Evolutionary conservation across 2,329 filamentous ascomycete species (phyloP), one percentile per base, ranked within the genome.

Genomic region (Simplicillium aogashimaense): DNA sequence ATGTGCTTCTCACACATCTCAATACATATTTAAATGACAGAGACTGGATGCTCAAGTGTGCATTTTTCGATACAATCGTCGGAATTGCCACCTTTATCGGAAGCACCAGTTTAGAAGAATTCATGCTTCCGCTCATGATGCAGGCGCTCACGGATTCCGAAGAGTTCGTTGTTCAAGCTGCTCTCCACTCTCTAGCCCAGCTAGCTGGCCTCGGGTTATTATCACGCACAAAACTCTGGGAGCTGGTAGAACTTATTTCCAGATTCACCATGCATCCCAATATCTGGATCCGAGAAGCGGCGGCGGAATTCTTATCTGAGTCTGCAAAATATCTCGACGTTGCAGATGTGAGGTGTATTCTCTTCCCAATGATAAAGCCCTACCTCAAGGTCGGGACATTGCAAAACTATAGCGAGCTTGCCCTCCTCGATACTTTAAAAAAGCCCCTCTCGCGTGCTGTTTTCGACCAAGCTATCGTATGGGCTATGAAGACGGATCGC

Each of bases 11-110:
- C 16, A 94, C 88, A 28, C 92, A 98, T 63, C 69, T 98, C 20
- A 97, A 97, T 55, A 98, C 92, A 0, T 98, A 98, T 53, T 66
- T 98, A 8, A 98, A 98, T 50, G 92, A 97, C 52, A 79, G 83
- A 33, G 89, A 98, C 57, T 98, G 92, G 92, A 87, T 87, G 58
- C 66, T 98, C 28, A 95, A 95, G 59, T 95, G 88, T 52, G 88
- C 90, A 3, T 97, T 97, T 56, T 95, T 98, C 53, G 89, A 95
- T 54, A 86, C 88, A 0, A 87, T 97, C 18, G 86, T 97, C 13
- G 90, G 89, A 3, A 89, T 98, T 47, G 86, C 89, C 4, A 78
- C 86, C 1, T 95, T 95, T 50, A 76, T 97, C 29, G 92, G 92
- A 20, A 88, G 85, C 44, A 85, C 81, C 29, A 94, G 83, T 49